Evolutionary conservation across 208 protist species (phyloP).

Genomic region (Leishmania tarentolae): DNA sequence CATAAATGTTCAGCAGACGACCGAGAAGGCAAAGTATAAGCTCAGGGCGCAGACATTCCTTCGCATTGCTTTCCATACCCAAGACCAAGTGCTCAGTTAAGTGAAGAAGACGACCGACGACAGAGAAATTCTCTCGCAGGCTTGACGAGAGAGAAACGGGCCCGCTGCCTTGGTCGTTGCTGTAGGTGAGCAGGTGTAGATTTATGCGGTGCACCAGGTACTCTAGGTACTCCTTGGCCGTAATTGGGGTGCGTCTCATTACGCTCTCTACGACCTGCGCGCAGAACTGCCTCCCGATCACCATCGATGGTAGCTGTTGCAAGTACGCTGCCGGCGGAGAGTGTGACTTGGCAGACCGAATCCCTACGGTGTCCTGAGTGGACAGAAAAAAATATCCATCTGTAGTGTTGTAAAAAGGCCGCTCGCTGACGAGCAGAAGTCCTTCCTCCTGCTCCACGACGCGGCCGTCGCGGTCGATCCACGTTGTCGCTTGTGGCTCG

Average conservation of each 20-base stretch:
- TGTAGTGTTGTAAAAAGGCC: slow-evolving; percentile 42
- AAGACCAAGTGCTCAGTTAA: slow-evolving; percentile 28
- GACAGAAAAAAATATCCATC: slow-evolving; percentile 57
- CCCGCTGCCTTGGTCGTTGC: slow-evolving; percentile 9
- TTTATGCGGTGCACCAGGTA: slow-evolving; percentile 34
- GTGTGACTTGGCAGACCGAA: slow-evolving; percentile 27
- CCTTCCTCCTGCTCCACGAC: slow-evolving; percentile 73
- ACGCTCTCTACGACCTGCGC: slow-evolving; percentile 26
- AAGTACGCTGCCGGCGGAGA: slow-evolving; percentile 32
- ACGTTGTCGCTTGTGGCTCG: slow-evolving; percentile 76
- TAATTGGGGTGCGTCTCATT: slow-evolving; percentile 5
- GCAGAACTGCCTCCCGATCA: slow-evolving; percentile 29
- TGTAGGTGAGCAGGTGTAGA: slow-evolving; percentile 22
- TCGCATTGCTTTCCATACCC: slow-evolving; percentile 9
- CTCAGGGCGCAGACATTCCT: slow-evolving; percentile 25
- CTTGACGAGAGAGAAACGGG: slow-evolving; percentile 24
- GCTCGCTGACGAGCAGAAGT: slow-evolving; percentile 27
- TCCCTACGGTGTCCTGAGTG: slow-evolving; percentile 38
- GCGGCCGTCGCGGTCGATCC: slow-evolving; percentile 60
- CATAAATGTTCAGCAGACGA: slow-evolving; percentile 59
- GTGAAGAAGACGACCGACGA: slow-evolving; percentile 34
- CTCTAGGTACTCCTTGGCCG: slow-evolving; percentile 27
- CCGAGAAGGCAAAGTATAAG: slow-evolving; percentile 73
- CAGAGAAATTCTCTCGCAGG: slow-evolving; percentile 25
- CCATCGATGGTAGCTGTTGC: slow-evolving; percentile 28